Evolutionary conservation across 2,329 filamentous ascomycete species (phyloP).

Genomic region (Malbranchea cinnamomea): DNA sequence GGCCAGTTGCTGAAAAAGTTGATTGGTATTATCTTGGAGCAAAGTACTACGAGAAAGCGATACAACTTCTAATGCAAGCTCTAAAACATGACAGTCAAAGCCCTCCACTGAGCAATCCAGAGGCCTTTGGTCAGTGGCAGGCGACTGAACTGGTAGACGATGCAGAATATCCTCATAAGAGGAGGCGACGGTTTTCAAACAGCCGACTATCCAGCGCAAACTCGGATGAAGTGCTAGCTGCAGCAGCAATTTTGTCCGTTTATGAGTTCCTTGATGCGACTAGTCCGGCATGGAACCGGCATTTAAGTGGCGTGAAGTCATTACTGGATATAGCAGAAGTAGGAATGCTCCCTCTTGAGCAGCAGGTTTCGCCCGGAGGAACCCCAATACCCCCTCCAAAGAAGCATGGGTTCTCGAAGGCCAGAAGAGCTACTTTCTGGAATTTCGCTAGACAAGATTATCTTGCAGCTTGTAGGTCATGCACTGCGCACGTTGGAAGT

Average conservation of each 20-base stretch:
- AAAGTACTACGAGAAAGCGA: slow-evolving; percentile 49
- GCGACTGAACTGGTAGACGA: slow-evolving; percentile 18
- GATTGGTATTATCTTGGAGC: slow-evolving; percentile 48
- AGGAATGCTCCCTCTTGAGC: slow-evolving; percentile 26
- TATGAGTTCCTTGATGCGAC: slow-evolving; percentile 55
- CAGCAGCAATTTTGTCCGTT: slow-evolving; percentile 50
- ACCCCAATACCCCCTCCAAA: slow-evolving; percentile 17
- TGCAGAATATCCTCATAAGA: slow-evolving; percentile 31
- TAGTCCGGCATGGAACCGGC: slow-evolving; percentile 46
- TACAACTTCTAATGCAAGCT: slow-evolving; percentile 39
- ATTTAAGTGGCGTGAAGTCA: slow-evolving; percentile 50
- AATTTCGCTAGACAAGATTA: slow-evolving; percentile 53
- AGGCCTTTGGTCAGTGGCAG: slow-evolving; percentile 24
- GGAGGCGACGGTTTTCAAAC: slow-evolving; percentile 27
- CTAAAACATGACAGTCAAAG: slow-evolving; percentile 23
- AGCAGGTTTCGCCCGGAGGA: slow-evolving; percentile 28
- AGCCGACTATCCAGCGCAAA: slow-evolving; percentile 28
- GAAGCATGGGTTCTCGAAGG: slow-evolving; percentile 35
- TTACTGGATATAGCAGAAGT: slow-evolving; percentile 37
- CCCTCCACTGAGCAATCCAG: slow-evolving; percentile 19
- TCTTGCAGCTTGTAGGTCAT: slow-evolving; percentile 41
- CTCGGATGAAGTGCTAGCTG: slow-evolving; percentile 46
- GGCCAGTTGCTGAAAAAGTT: slow-evolving; percentile 32
- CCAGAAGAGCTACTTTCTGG: slow-evolving; percentile 48
- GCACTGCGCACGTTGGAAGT: background rate